Evolutionary conservation across 2,329 filamentous ascomycete genomes (phyloP).

Genomic region (Colletotrichum gigasporum): DNA sequence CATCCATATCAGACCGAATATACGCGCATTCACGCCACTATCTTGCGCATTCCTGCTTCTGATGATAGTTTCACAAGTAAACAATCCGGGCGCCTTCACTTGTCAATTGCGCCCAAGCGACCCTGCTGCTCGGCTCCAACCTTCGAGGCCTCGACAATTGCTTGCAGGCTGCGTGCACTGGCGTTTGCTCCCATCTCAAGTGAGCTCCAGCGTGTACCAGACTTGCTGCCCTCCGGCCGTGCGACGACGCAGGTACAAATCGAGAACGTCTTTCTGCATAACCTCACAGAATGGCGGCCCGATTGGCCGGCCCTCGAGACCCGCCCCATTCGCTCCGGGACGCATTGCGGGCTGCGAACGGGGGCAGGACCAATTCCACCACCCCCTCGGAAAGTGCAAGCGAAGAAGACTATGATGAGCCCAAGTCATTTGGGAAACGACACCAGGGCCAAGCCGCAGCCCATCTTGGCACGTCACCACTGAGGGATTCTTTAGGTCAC

Average conservation of each 20-base stretch:
- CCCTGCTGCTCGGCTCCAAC: not conserved
- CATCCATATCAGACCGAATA: not conserved
- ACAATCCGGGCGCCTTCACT: not conserved
- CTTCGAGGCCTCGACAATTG: not conserved
- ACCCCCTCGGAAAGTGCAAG: slow-evolving; percentile 51
- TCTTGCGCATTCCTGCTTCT: not conserved
- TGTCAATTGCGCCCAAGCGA: not conserved
- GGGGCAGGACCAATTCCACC: not conserved
- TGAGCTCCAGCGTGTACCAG: not conserved
- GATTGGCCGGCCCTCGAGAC: not conserved
- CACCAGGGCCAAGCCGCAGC: not conserved
- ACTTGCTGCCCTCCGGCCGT: not conserved
- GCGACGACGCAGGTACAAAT: not conserved
- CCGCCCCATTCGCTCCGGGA: slow-evolving; percentile 34
- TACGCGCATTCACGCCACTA: not conserved
- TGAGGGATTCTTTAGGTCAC: not conserved
- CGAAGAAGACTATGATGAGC: slow-evolving; percentile 56
- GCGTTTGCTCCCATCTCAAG: slow-evolving; percentile 13
- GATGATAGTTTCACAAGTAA: not conserved
- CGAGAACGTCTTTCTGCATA: too few species aligned
- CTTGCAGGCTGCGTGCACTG: not conserved
- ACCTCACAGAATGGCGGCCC: not conserved
- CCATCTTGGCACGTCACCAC: not conserved
- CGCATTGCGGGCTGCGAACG: slow-evolving; percentile 28
- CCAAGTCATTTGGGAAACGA: not conserved